A percentile compares a stretch with the other conserved stretches of the same genome.
Evolutionary conservation across 208 protist genomes (phyloP).

Genomic region (Trypanosoma platydactyli): DNA sequence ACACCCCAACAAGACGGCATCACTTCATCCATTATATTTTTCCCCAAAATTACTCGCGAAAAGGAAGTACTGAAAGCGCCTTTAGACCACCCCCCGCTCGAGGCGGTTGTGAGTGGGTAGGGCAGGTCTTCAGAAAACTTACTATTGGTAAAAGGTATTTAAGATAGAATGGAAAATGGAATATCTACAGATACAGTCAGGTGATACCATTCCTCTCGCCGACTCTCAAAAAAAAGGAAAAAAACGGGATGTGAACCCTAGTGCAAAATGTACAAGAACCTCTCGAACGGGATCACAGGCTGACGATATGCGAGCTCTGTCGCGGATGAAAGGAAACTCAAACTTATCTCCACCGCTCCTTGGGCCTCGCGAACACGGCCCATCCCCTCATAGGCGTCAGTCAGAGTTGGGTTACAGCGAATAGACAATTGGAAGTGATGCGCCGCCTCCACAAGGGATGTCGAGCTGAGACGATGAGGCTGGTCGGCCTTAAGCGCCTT

Average conservation of each 20-base stretch:
- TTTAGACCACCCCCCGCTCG: too few species aligned
- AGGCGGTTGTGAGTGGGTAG: too few species aligned
- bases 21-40: too few species aligned
- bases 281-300: conserved; percentile 61
- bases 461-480: conserved; percentile 28
- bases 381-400: conserved; percentile 55
- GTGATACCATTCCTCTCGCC: too few species aligned
- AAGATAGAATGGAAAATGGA: too few species aligned
- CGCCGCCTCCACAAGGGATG: conserved; percentile 50
- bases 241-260: neutral
- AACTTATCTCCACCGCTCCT: conserved; percentile 47
- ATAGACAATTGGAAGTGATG: conserved; percentile 56
- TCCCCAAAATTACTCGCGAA: too few species aligned
- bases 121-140: too few species aligned
- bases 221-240: neutral
- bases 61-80: too few species aligned
- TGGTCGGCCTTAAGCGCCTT: conserved; percentile 45
- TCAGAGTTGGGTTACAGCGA: conserved; percentile 29
- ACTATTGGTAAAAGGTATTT: too few species aligned
- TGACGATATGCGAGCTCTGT: conserved; percentile 46
- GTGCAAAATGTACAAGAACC: conserved; percentile 59
- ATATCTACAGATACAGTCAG: too few species aligned
- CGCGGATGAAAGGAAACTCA: conserved; percentile 64
- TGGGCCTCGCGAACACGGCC: conserved; percentile 66
- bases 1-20: too few species aligned